A percentile compares a stretch with the other conserved stretches of the same genome.
These are phyloP conservation scores for Russula ochroleuca DNA, from an alignment of 768 basidiomycete species.

Conservation along the genomic window DNA sequence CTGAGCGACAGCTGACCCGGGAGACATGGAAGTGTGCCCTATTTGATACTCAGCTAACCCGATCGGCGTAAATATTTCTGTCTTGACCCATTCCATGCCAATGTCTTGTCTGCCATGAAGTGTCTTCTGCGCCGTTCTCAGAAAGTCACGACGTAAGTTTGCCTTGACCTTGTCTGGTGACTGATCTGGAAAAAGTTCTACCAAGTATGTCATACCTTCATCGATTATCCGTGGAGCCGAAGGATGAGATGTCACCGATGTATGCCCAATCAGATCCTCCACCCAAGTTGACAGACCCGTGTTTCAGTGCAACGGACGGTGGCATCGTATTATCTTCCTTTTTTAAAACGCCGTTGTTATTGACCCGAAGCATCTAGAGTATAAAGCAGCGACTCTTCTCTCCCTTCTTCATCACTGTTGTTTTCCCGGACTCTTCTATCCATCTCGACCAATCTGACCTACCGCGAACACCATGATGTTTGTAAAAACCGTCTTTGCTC, in stretches of 20 bases:
- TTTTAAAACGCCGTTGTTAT: background rate
- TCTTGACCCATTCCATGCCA: too few relatives aligned
- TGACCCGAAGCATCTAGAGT: background rate
- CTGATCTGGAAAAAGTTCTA: background rate
- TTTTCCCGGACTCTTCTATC: background rate
- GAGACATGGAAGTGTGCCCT: too few relatives aligned
- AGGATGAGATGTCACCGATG: background rate
- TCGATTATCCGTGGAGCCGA: background rate
- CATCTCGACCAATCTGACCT: background rate
- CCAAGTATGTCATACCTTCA: background rate
- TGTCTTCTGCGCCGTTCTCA: background rate
- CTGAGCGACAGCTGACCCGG: too few relatives aligned
- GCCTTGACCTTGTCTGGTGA: background rate
- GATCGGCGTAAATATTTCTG: too few relatives aligned
- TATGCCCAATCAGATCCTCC: background rate
- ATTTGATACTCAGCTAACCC: too few relatives aligned
- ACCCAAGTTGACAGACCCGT: background rate
- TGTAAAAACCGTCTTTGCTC: constrained; percentile 3
- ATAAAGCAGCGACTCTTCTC: background rate
- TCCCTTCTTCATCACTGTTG: background rate
- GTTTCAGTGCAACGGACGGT: background rate
- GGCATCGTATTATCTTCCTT: background rate
- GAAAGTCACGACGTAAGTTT: too few relatives aligned
- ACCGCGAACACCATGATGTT: constrained; percentile 6
- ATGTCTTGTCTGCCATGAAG: background rate